Evolutionary conservation across 495 filamentous ascomycete genomes (phyloP).

Genomic region (Friedmanniomyces endolithicus): DNA sequence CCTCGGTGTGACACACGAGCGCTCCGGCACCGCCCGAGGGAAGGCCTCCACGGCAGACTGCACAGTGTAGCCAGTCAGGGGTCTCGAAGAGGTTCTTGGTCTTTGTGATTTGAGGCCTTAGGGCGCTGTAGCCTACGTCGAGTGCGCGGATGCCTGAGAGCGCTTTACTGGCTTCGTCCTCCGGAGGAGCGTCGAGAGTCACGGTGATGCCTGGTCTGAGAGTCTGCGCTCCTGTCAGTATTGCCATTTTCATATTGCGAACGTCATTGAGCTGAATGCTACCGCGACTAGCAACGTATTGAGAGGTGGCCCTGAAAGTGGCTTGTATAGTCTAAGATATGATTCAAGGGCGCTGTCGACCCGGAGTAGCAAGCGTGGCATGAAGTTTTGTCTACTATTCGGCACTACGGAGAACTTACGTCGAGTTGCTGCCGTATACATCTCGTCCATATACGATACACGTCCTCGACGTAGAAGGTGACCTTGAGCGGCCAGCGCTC

Average conservation of each 20-base stretch:
- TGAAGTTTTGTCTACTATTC: no score
- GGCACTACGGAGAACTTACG: neutral
- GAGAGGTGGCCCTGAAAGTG: neutral
- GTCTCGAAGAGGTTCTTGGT: conserved; percentile 46
- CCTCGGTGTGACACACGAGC: conserved; percentile 54
- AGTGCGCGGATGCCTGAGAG: conserved; percentile 28
- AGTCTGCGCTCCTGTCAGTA: neutral
- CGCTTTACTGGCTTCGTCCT: neutral
- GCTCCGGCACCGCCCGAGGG: conserved; percentile 39
- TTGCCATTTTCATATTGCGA: no score
- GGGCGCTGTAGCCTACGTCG: conserved; percentile 50
- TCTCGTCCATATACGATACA: conserved; percentile 51
- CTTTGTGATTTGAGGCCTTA: conserved; percentile 65
- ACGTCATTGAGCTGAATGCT: no score
- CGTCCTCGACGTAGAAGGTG: conserved; percentile 65
- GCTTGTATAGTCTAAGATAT: neutral
- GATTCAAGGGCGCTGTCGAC: no score
- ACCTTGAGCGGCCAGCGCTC: conserved; percentile 66
- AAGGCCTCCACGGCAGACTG: conserved; percentile 47
- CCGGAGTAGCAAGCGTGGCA: no score
- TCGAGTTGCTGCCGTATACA: conserved; percentile 31
- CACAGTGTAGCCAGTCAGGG: conserved; percentile 28
- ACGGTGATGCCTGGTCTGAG: conserved; percentile 9
- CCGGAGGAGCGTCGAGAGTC: neutral
- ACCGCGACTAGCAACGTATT: no score